Base-by-base conservation (phyloP, 1,284 basidiomycete genomes). In the Ustilago bromivora region DNA sequence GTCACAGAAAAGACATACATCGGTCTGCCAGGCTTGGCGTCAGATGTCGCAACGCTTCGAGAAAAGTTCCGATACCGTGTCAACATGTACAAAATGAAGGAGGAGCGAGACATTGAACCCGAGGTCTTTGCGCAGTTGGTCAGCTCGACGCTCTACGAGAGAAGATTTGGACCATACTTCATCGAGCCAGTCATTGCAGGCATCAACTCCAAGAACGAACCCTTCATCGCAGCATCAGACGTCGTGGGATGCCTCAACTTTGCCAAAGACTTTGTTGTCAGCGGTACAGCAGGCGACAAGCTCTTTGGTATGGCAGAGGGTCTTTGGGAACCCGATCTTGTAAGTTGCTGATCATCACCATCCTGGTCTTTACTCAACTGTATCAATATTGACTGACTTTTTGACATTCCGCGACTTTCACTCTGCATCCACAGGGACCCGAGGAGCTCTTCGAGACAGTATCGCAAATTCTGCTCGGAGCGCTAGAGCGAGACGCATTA, bases 71-170 rank as follows among this genome's bases (percentile, higher is more conserved):
- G 97, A 65, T 97, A 94, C 88, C 90, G 96, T 71, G 92, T 97
- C 68, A 99, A 99, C 89, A 97, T 99, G 94, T 99, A 98, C 89
- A 94, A 94, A 57, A 98, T 99, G 91, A 99, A 99, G 88, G 97
- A 99, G 87, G 96, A 98, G 86, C 91, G 97, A 71, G 93, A 96
- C 83, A 98, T 99, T 84, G 92, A 95, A 81, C 97, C 97, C 55
- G 92, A 96, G 88, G 95, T 95, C 9, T 98, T 99, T 88, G 93
- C 95, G 31, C 94, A 96, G 85, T 91, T 99, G 77, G 92, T 98
- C 75, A 96, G 94, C 61, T 96, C 94, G 64, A 97, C 96, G n/a
- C 90, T 99, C 34, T 99, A 99, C 87, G 95, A 98, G 88, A 92
- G 92, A 86, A 92, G 89, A 80, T 99, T 98, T 83, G 95, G 94